These are phyloP conservation scores for Ormosia semicastrata DNA, from an alignment of 306 rosid species.

Conservation along the genomic window DNA sequence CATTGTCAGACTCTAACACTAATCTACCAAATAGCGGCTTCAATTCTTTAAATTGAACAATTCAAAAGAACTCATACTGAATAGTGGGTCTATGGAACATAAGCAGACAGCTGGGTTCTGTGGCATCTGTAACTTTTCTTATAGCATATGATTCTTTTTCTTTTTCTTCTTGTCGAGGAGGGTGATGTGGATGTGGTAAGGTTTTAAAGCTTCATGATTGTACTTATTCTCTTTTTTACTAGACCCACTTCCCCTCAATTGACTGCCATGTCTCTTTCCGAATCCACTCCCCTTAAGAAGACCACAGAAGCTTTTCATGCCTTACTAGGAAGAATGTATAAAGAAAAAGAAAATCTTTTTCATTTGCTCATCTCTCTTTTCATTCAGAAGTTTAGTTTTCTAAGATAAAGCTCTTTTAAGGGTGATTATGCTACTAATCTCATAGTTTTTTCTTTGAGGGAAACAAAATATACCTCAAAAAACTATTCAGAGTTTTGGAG, in stretches of 20 bases:
- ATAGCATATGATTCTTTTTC: constrained; percentile 10
- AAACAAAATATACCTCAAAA: neutral
- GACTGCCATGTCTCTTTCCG: constrained; percentile 26
- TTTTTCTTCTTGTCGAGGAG: neutral
- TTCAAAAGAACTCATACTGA: neutral
- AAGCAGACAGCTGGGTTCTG: neutral
- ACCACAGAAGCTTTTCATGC: constrained; percentile 27
- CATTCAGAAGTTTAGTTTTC: neutral
- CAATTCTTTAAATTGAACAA: neutral
- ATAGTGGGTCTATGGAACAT: constrained; percentile 6
- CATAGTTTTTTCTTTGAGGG: neutral
- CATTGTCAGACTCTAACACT: no score
- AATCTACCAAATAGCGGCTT: neutral
- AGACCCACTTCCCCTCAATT: constrained; percentile 28
- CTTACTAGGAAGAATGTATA: neutral
- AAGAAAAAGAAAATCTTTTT: neutral
- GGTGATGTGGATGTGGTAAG: constrained; percentile 24
- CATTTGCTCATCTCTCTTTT: neutral
- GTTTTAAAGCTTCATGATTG: constrained; percentile 19
- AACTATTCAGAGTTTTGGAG: neutral
- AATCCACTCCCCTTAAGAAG: constrained; percentile 16
- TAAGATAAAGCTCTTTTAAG: neutral
- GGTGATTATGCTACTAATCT: neutral
- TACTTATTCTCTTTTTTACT: constrained; percentile 4
- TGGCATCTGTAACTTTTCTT: neutral